A percentile compares a stretch with the other conserved stretches of the same genome.
These are phyloP conservation scores for Penicillium crystallinum DNA, from an alignment of 495 filamentous ascomycete species.

Conservation along the genomic window DNA sequence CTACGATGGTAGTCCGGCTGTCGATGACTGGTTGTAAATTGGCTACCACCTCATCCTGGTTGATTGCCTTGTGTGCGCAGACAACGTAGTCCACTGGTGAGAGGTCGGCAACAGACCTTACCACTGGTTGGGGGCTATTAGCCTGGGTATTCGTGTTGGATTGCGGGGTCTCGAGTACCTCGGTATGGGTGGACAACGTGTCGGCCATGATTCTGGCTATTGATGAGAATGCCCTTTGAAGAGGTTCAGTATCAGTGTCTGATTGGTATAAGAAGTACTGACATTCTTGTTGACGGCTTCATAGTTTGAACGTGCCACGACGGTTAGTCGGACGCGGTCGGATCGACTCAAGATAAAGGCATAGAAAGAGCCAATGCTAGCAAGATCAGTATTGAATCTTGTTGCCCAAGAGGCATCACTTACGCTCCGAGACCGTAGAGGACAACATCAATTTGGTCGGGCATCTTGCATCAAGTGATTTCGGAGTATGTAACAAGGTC, in stretches of 20 bases:
- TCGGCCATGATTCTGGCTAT: slow-evolving; percentile 44
- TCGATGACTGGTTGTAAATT: slow-evolving; percentile 37
- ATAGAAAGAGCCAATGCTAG: slow-evolving; percentile 44
- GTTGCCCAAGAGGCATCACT: slow-evolving; percentile 2
- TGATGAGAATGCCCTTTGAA: slow-evolving; percentile 38
- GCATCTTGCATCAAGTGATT: slow-evolving; percentile 11
- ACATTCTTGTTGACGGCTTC: slow-evolving; percentile 41
- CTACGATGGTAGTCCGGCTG: slow-evolving; percentile 44
- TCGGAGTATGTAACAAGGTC: background rate
- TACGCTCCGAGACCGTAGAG: slow-evolving; percentile 38
- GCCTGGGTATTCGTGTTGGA: background rate
- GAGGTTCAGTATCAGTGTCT: background rate
- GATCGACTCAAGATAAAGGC: slow-evolving; percentile 41
- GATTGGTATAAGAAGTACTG: background rate
- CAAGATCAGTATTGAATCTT: background rate
- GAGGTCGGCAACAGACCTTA: slow-evolving; percentile 37
- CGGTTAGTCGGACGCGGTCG: slow-evolving; percentile 40
- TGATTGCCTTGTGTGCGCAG: slow-evolving; percentile 49
- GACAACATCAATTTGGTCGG: slow-evolving; percentile 30
- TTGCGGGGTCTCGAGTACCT: slow-evolving; percentile 17
- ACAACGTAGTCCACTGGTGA: slow-evolving; percentile 38
- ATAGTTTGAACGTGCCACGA: slow-evolving; percentile 51
- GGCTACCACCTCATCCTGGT: slow-evolving; percentile 30
- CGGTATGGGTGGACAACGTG: slow-evolving; percentile 36
- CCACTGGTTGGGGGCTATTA: slow-evolving; percentile 24